Evolutionary conservation across 805 yeast genomes (phyloP).

Genomic region (Teunomyces atbi): DNA sequence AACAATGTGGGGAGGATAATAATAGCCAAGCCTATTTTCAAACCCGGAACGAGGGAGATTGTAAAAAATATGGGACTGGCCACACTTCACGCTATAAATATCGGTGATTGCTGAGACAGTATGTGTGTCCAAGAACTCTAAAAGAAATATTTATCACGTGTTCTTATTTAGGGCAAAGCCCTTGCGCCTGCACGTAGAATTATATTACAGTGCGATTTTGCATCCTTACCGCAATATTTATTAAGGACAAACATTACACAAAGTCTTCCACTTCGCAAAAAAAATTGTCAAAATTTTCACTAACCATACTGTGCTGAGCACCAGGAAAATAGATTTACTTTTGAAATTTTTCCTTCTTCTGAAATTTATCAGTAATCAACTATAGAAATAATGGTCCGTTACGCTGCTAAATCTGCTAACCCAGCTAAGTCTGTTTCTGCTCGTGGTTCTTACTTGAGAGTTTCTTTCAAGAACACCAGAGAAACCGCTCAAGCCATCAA

Average conservation of each 20-base stretch:
- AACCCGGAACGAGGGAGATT: not conserved
- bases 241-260: not conserved
- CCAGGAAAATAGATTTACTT: constrained; percentile 4
- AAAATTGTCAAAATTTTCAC: constrained; percentile 4
- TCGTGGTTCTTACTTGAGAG: constrained; percentile 99
- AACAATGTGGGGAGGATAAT: not conserved
- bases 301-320: constrained; percentile 4
- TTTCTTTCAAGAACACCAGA: constrained; percentile 99
- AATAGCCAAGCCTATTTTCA: not conserved
- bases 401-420: constrained; percentile 98
- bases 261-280: not conserved
- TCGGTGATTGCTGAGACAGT: no score
- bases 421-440: constrained; percentile 99
- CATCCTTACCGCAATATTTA: constrained; percentile 1
- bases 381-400: constrained; percentile 80
- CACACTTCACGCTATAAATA: no score
- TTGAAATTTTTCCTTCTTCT: constrained; percentile 4
- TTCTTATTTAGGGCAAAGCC: not conserved
- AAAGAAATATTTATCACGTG: no score
- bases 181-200: not conserved
- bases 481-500: constrained; percentile 98
- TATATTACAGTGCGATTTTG: not conserved
- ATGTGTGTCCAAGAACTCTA: no score
- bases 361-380: constrained; percentile 4
- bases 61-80: not conserved